These are phyloP conservation scores for Babesia ovis DNA, from an alignment of 169 alveolate genomes.

Conservation along the genomic window DNA sequence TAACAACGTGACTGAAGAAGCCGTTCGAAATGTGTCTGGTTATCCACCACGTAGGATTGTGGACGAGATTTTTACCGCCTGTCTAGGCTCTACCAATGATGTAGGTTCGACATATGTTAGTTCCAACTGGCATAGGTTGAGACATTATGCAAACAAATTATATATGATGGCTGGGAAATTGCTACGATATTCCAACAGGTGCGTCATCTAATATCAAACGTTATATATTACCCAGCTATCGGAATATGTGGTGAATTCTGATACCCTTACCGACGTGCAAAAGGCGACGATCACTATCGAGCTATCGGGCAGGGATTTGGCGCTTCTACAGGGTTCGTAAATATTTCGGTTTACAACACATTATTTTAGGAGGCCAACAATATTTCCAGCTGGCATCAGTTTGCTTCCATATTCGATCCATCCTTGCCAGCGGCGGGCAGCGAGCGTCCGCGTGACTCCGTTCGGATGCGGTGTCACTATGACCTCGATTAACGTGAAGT, in stretches of 20 bases:
- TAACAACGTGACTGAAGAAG: constrained; percentile 49
- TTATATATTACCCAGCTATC: not conserved
- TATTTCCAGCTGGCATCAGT: constrained; percentile 63
- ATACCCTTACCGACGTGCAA: constrained; percentile 35
- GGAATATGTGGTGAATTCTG: constrained; percentile 52
- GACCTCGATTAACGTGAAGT: constrained; percentile 25
- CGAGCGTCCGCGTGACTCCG: constrained; percentile 7
- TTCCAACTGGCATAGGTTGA: constrained; percentile 31
- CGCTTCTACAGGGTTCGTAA: constrained; percentile 62
- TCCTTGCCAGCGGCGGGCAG: constrained; percentile 43
- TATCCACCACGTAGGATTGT: constrained; percentile 66
- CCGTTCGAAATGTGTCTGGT: constrained; percentile 71
- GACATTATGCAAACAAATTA: constrained; percentile 40
- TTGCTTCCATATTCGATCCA: constrained; percentile 60
- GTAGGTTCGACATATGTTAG: constrained; percentile 11
- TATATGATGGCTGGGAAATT: constrained; percentile 66
- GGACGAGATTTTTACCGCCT: constrained; percentile 41
- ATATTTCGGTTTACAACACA: not conserved
- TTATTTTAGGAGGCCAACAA: constrained; percentile 48
- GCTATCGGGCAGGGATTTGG: constrained; percentile 61
- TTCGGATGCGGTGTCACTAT: constrained; percentile 13
- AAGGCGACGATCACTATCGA: constrained; percentile 65
- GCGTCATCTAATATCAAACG: not conserved
- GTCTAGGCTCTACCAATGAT: constrained; percentile 27
- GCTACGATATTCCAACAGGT: constrained; percentile 62